These are phyloP conservation scores for Sclerotinia minor DNA, from an alignment of 2,329 filamentous ascomycete species.

Conservation along the genomic window DNA sequence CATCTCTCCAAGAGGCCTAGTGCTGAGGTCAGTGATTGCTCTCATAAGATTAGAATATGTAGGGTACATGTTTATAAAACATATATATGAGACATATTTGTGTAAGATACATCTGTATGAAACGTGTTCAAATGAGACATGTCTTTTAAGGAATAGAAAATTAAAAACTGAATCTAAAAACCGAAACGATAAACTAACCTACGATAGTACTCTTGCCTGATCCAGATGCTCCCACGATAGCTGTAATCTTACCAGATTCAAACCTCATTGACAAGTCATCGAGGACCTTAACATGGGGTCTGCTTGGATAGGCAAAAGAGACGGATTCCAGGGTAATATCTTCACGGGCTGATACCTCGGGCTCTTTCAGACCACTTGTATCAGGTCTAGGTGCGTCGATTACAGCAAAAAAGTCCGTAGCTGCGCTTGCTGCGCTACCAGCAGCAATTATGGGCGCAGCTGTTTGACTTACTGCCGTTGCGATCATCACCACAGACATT, in stretches of 20 bases:
- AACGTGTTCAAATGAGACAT: too few species aligned
- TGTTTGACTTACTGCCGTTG: slow-evolving; percentile 50
- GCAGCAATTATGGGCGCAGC: slow-evolving; percentile 57
- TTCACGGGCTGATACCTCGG: slow-evolving; percentile 49
- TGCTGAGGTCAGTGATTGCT: not conserved
- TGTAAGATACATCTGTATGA: too few species aligned
- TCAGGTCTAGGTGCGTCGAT: slow-evolving; percentile 43
- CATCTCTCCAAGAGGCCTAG: slow-evolving; percentile 45
- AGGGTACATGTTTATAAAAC: too few species aligned
- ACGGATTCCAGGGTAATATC: slow-evolving; percentile 41
- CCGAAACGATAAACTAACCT: slow-evolving; percentile 19
- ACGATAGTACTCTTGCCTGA: slow-evolving; percentile 47
- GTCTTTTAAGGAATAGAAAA: too few species aligned
- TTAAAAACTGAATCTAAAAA: not conserved
- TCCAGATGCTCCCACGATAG: slow-evolving; percentile 48
- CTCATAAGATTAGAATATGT: too few species aligned
- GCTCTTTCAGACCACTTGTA: slow-evolving; percentile 45
- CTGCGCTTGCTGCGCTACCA: slow-evolving; percentile 42
- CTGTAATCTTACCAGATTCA: slow-evolving; percentile 44
- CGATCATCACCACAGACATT: slow-evolving; percentile 22
- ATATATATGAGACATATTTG: too few species aligned
- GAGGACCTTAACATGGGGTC: slow-evolving; percentile 41
- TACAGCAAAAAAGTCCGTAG: slow-evolving; percentile 42
- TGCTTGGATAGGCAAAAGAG: slow-evolving; percentile 42
- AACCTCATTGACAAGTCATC: slow-evolving; percentile 41